Evolutionary conservation across 768 basidiomycete genomes (phyloP), one percentile per base, ranked within the genome.

Genomic region (Kwoniella sp.): DNA sequence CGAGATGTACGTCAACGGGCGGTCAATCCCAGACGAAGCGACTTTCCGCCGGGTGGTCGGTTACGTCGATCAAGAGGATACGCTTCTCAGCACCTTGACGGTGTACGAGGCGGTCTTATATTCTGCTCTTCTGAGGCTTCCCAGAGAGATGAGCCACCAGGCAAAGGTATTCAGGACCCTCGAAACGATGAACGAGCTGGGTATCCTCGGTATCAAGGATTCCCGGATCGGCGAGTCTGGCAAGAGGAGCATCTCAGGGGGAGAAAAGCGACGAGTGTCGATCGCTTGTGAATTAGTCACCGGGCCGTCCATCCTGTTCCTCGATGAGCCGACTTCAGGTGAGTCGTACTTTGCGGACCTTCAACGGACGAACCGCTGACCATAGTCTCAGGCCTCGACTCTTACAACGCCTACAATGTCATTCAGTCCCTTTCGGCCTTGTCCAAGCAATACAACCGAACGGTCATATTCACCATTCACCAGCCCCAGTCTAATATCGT

Each of bases 221-320:
- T 83, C 82, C 62, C 79, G 89, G 56, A 91, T 99, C 52, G 95
- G 95, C 1, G 87, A 88, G 36, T 83, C 83, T 46, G 88, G 88
- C 26, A 82, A 81, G 53, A 81, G 95, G 10, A 89, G 88, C 11
- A 98, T 98, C 50, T 93, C 90, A 27, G 95, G 95, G 39, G 95
- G 95, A 14, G 95, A 99, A 78, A 98, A 98, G 76, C 82, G 95
- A 28, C 80, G 95, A 3, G 95, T 98, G 1, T 89, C 87, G 0
- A 98, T 99, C 59, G 95, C 95, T 33, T 99, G 95, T 70, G 95
- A 99, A 76, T 79, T 99, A 22, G 95, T 99, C 29, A 99, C 93
- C 0, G 89, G 88, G 37, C 95, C 95, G 12, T 92, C 89, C 0
- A 91, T 99, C 43, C 73, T 99, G 28, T 93, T 96, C 78, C 79